phyloP scores from a whole-genome alignment of 2,329 filamentous ascomycete genomes.

The Chrysoporthe cubensis region DNA sequence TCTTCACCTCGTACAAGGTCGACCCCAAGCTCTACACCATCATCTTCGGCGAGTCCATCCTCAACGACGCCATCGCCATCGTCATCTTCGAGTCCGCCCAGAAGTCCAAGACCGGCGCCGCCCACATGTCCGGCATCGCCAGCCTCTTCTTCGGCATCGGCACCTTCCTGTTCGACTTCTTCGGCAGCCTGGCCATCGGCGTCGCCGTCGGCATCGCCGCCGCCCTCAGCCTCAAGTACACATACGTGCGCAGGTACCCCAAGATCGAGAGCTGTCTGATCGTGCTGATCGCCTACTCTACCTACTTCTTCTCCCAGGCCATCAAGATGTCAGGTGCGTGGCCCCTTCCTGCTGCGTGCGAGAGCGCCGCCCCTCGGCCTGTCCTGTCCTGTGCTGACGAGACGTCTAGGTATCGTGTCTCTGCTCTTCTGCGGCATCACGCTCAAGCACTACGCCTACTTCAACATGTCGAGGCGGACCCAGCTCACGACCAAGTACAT shows the following conservation, averaged over 20 bases:
- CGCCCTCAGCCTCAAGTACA: conserved; percentile 90
- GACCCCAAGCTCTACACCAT: conserved; percentile 98
- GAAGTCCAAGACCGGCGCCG: conserved; percentile 78
- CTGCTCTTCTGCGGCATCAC: conserved; percentile 97
- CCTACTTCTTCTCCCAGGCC: conserved; percentile 97
- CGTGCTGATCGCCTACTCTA: conserved; percentile 91
- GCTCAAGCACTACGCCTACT: conserved; percentile 98
- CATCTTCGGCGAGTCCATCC: conserved; percentile 97
- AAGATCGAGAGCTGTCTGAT: conserved; percentile 97
- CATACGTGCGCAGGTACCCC: conserved; percentile 86
- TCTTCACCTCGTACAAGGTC: conserved; percentile 99
- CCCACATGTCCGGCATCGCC: conserved; percentile 73
- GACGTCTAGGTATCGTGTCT: conserved; percentile 80
- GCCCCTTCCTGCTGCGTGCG: not conserved
- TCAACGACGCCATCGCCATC: conserved; percentile 98
- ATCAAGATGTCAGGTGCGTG: conserved; percentile 88
- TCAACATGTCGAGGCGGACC: conserved; percentile 98
- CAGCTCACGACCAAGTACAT: conserved; percentile 98
- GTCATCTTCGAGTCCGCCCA: conserved; percentile 98
- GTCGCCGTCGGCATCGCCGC: conserved; percentile 85
- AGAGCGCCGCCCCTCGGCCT: not conserved
- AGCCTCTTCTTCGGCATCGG: conserved; percentile 91
- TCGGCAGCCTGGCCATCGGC: conserved; percentile 88
- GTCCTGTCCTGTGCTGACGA: not conserved
- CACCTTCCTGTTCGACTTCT: conserved; percentile 95